Percentiles rank a stretch among this genome's conserved stretches.
These are phyloP conservation scores for Theileria parva DNA, from an alignment of 169 alveolate genomes.

Conservation along the genomic window DNA sequence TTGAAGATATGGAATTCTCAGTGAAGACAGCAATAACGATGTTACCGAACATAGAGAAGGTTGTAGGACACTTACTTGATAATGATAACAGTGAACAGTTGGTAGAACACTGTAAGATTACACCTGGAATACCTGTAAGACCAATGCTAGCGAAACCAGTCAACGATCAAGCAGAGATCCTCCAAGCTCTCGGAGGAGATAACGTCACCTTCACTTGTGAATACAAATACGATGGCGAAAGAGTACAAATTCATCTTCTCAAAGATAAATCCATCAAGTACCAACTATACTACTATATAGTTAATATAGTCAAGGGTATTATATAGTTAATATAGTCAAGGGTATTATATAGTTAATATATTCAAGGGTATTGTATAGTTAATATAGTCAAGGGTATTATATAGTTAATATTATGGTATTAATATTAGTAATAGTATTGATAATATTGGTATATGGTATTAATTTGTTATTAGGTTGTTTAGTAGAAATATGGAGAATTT, in stretches of 20 bases:
- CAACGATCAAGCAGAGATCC: constrained; percentile 83
- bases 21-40: constrained; percentile 89
- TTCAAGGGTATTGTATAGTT: too few relatives aligned
- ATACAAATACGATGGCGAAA: constrained; percentile 96
- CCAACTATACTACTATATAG: constrained; percentile 44
- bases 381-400: too few relatives aligned
- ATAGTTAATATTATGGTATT: too few relatives aligned
- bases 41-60: constrained; percentile 89
- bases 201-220: constrained; percentile 94
- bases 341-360: too few relatives aligned
- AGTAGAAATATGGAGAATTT: constrained; percentile 92
- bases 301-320: too few relatives aligned
- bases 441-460: constrained; percentile 65
- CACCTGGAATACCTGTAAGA: constrained; percentile 96
- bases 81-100: constrained; percentile 78
- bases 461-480: constrained; percentile 60
- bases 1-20: constrained; percentile 82
- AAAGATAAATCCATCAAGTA: constrained; percentile 71
- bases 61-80: constrained; percentile 85
- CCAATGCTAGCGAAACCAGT: constrained; percentile 99
- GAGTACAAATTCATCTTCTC: constrained; percentile 93
- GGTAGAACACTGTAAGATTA: constrained; percentile 86
- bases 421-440: constrained; percentile 15
- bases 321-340: too few relatives aligned
- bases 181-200: constrained; percentile 72